A percentile compares a stretch with the other conserved stretches of the same genome.
Evolutionary conservation across 352 stramenopile species (phyloP).

Genomic region (Phytopythium aichiense): DNA sequence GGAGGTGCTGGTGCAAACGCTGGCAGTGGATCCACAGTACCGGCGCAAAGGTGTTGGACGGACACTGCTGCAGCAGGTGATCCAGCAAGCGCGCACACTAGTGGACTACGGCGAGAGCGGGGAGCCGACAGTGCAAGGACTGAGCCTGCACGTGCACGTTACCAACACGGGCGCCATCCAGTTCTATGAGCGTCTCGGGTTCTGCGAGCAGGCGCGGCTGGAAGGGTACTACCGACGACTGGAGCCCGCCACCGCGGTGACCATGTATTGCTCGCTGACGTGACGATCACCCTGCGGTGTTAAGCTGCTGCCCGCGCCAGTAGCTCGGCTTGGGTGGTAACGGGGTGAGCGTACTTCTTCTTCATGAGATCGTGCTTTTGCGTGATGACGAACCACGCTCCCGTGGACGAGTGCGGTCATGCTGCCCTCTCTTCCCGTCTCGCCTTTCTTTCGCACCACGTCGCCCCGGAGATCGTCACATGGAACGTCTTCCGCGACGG

Average conservation of each 20-base stretch:
- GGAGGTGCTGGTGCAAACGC: slow-evolving; percentile 28
- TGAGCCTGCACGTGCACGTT: slow-evolving; percentile 60
- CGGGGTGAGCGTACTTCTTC: too few relatives aligned
- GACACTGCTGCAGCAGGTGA: slow-evolving; percentile 30
- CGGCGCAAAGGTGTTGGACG: slow-evolving; percentile 38
- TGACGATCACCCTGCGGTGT: background rate
- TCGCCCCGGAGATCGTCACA: too few relatives aligned
- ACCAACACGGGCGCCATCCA: slow-evolving; percentile 49
- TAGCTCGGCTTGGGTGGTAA: too few relatives aligned
- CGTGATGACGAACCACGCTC: too few relatives aligned
- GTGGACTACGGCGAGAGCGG: slow-evolving; percentile 6
- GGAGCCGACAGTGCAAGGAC: background rate
- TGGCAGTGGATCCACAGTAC: slow-evolving; percentile 27
- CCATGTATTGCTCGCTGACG: slow-evolving; percentile 34
- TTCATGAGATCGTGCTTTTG: too few relatives aligned
- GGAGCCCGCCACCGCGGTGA: slow-evolving; percentile 43
- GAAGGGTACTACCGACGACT: slow-evolving; percentile 71
- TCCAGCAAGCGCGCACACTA: slow-evolving; percentile 13
- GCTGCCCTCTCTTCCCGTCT: too few relatives aligned
- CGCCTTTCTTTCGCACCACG: too few relatives aligned
- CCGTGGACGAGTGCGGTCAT: too few relatives aligned
- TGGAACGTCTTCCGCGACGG: too few relatives aligned
- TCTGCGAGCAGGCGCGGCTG: slow-evolving; percentile 33
- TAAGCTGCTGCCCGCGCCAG: too few relatives aligned
- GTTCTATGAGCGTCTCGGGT: slow-evolving; percentile 55